Base-by-base conservation (phyloP, 306 rosid species). In the Pterocarpus santalinus region DNA sequence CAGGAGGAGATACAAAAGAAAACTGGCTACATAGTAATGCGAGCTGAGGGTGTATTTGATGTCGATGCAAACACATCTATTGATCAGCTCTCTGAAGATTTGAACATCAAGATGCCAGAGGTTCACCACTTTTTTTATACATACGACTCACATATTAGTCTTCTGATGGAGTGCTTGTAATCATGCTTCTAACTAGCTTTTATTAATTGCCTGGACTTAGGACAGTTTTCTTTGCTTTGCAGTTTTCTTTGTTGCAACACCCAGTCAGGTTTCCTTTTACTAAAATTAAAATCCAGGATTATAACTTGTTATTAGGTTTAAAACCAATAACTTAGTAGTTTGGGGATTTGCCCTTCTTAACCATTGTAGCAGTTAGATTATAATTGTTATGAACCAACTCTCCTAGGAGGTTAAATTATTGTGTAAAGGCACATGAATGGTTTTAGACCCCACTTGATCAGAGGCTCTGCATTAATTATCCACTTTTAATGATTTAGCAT, bases 1-100 rank as follows among this genome's bases (percentile, higher is more conserved):
- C 85, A 96, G 99, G 99, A 96, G 89, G 99, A 94, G 90, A 96
- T 96, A 81, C 97, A 96, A 87, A 96, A 94, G 67, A 96, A 94
- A 88, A 96, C 97, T n/a, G 99, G 99, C 76, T 96, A 96, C 81
- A 83, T 96, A 60, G 98, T 96, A 82, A 96, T 96, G 97, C 94
- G 97, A 71, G 98, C 99, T 0, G 92, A 90, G 81, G 99, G 99
- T 78, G 83, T 96, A 55, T 96, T 87, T 76, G 99, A 96, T 38
- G 99, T 96, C 62, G 99, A 96, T 88, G 99, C 99, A 51, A 96
- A 96, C 87, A 94, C 99, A 7, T 90, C 99, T 65, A 96, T 92
- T 44, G 95, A 96, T 87, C 99, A 96, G 86, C 98, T 96, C 64
- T 96, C 97, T 46, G 99, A 94, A 86, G 99, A 96, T 86, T 88